phyloP scores from a whole-genome alignment of 352 stramenopile species.

The Hyaloperonospora arabidopsidis region DNA sequence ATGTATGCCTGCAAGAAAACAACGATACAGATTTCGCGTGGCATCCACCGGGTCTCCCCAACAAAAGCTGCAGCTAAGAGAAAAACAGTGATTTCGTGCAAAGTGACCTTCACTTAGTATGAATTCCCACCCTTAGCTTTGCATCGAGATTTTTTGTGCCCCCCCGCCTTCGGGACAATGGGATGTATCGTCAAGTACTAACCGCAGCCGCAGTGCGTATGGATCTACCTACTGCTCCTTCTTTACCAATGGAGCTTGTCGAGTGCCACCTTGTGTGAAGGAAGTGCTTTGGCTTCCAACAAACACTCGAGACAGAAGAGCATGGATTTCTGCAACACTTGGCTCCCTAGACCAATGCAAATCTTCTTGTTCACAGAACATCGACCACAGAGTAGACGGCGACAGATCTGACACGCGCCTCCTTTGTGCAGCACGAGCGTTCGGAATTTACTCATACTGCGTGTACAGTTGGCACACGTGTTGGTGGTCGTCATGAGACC shows the following conservation, averaged over 20 bases:
- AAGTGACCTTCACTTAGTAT: too few relatives aligned
- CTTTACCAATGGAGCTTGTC: constrained; percentile 26
- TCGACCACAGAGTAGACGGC: constrained; percentile 28
- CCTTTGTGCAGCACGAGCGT: constrained; percentile 24
- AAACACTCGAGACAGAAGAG: constrained; percentile 39
- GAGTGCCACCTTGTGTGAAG: constrained; percentile 16
- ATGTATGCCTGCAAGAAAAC: too few relatives aligned
- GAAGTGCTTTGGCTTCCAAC: constrained; percentile 34
- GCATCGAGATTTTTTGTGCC: too few relatives aligned
- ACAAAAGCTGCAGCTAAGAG: too few relatives aligned
- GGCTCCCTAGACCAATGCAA: constrained; percentile 20
- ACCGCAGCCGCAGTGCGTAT: too few relatives aligned
- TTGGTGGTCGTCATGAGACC: constrained; percentile 15
- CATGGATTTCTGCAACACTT: constrained; percentile 27
- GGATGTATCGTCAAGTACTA: too few relatives aligned
- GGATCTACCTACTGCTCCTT: too few relatives aligned
- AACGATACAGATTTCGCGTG: too few relatives aligned
- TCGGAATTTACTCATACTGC: constrained; percentile 29
- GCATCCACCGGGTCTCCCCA: too few relatives aligned
- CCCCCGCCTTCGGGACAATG: too few relatives aligned
- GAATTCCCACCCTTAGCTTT: too few relatives aligned
- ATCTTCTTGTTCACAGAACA: constrained; percentile 40
- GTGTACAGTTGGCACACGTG: constrained; percentile 28
- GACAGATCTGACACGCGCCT: constrained; percentile 31
- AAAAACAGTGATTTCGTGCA: too few relatives aligned